phyloP scores from a whole-genome alignment of 768 basidiomycete genomes.

The Roridomyces roridus region DNA sequence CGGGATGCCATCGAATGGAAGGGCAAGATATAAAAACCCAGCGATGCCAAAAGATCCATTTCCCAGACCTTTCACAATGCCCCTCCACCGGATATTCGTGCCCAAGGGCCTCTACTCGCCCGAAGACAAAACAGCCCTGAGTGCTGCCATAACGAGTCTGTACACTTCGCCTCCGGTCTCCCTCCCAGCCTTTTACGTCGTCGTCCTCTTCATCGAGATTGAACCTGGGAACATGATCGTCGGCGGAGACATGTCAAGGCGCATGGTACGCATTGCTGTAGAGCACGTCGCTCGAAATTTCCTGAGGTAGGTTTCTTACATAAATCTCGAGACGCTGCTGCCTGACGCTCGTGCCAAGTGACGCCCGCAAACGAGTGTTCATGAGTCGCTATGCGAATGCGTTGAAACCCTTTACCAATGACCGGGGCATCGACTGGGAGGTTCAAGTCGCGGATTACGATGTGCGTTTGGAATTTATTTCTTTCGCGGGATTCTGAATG shows the following conservation, averaged over 20 bases:
- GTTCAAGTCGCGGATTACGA: constrained; percentile 18
- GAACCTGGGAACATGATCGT: constrained; percentile 15
- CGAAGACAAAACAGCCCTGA: constrained; percentile 23
- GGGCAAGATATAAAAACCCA: no score
- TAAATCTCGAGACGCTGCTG: not conserved
- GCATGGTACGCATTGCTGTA: constrained; percentile 19
- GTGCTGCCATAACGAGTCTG: constrained; percentile 17
- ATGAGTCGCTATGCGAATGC: constrained; percentile 19
- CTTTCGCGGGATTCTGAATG: no score
- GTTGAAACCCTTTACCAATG: constrained; percentile 22
- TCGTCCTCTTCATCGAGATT: constrained; percentile 28
- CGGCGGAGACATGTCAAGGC: constrained; percentile 13
- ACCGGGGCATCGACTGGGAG: constrained; percentile 25
- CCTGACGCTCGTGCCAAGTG: not conserved
- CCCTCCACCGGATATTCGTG: constrained; percentile 25
- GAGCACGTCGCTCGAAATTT: constrained; percentile 25
- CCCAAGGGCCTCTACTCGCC: constrained; percentile 22
- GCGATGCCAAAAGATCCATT: no score
- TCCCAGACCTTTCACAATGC: no score
- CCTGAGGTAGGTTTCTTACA: not conserved
- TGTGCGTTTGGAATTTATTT: not conserved
- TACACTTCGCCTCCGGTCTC: not conserved
- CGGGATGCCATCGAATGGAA: no score
- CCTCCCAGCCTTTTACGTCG: constrained; percentile 25
- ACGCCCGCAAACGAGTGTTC: constrained; percentile 8